These are phyloP conservation scores for Lipomyces oligophaga DNA, from an alignment of 805 yeast genomes.

Conservation along the genomic window DNA sequence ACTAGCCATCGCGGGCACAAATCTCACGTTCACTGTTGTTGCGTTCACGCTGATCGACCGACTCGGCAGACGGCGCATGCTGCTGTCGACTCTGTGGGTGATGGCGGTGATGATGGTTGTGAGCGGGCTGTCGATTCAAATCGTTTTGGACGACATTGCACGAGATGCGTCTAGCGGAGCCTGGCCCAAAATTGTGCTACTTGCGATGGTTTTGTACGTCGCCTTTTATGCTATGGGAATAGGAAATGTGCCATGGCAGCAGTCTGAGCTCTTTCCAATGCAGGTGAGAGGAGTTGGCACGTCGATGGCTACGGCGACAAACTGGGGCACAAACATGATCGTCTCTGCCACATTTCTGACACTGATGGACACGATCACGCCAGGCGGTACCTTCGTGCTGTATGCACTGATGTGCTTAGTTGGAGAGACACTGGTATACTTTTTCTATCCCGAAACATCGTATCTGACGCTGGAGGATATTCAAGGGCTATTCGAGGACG, in stretches of 20 bases:
- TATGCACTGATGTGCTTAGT: constrained; percentile 77
- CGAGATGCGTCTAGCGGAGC: constrained; percentile 44
- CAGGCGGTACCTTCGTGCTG: constrained; percentile 88
- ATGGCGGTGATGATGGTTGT: constrained; percentile 75
- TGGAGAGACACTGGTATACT: constrained; percentile 69
- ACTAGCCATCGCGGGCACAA: constrained; percentile 87
- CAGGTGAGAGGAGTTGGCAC: constrained; percentile 89
- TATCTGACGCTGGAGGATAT: constrained; percentile 91
- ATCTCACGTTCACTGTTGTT: constrained; percentile 77
- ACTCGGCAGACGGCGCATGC: constrained; percentile 81
- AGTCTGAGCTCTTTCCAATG: constrained; percentile 91
- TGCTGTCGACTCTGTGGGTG: constrained; percentile 75
- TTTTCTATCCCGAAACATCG: constrained; percentile 88
- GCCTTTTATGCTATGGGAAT: constrained; percentile 91
- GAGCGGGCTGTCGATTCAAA: constrained; percentile 89
- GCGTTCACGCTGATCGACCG: constrained; percentile 85
- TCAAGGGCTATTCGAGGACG: constrained; percentile 72
- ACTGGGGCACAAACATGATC: constrained; percentile 91
- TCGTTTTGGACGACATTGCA: constrained; percentile 54
- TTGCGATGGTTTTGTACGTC: constrained; percentile 80
- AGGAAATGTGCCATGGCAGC: constrained; percentile 99
- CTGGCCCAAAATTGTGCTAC: constrained; percentile 84
- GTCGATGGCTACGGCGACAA: constrained; percentile 84
- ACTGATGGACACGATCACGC: constrained; percentile 87
- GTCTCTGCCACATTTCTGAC: constrained; percentile 90